phyloP scores from a whole-genome alignment of 805 yeast species.

The Candida easanensis region DNA sequence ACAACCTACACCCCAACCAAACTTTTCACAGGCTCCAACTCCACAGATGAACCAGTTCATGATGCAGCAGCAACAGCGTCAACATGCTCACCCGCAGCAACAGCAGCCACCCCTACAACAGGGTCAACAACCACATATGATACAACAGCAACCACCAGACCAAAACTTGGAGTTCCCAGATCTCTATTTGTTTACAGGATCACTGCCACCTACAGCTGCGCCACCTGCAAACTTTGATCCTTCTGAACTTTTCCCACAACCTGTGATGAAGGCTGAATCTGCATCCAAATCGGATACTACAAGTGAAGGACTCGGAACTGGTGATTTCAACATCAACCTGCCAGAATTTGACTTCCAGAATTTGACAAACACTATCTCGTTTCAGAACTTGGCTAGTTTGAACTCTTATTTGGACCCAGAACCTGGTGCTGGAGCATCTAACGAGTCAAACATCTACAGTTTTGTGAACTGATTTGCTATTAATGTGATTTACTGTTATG shows the following conservation, averaged over 20 bases:
- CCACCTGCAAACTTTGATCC: conserved; percentile 25
- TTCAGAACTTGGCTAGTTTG: conserved; percentile 26
- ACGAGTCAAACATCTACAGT: neutral
- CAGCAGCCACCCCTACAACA: neutral
- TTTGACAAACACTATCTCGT: conserved; percentile 21
- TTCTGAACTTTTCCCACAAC: conserved; percentile 25
- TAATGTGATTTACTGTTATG: too few relatives aligned
- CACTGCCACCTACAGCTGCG: conserved; percentile 20
- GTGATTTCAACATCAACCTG: conserved; percentile 23
- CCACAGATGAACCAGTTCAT: neutral
- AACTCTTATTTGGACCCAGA: conserved; percentile 11
- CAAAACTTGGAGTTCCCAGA: conserved; percentile 27
- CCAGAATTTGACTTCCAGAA: conserved; percentile 28
- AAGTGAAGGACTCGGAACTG: conserved; percentile 15
- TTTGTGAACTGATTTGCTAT: neutral
- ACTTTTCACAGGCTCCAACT: neutral
- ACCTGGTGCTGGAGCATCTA: neutral
- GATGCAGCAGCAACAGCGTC: conserved; percentile 3
- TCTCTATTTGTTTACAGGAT: conserved; percentile 27
- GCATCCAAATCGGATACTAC: conserved; percentile 17
- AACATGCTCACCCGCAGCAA: neutral
- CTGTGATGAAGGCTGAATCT: conserved; percentile 2
- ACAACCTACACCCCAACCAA: neutral
- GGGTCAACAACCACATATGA: neutral
- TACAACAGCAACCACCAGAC: conserved; percentile 1